Evolutionary conservation across 164 flowering plant genomes (phyloP).

Genomic region (Macadamia integrifolia): DNA sequence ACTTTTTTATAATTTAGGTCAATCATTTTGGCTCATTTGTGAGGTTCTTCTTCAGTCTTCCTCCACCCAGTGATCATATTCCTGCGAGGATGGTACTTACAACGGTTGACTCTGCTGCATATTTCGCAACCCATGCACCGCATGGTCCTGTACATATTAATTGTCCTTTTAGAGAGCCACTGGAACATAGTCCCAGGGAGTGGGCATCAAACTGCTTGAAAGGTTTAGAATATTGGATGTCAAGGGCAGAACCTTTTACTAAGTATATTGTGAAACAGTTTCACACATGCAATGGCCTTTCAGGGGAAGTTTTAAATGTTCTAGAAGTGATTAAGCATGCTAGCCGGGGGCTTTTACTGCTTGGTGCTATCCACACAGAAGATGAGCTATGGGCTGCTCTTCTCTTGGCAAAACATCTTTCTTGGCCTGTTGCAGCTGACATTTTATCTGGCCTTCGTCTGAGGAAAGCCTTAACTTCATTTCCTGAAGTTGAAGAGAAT

Average conservation of each 20-base stretch:
- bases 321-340: slow-evolving; percentile 48
- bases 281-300: slow-evolving; percentile 15
- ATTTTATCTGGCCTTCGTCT: slow-evolving; percentile 83
- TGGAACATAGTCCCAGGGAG: slow-evolving; percentile 46
- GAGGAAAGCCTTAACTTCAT: slow-evolving; percentile 41
- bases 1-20: slow-evolving; percentile 37
- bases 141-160: slow-evolving; percentile 88
- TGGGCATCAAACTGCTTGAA: slow-evolving; percentile 61
- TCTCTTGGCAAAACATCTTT: slow-evolving; percentile 65
- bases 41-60: slow-evolving; percentile 75
- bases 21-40: slow-evolving; percentile 85
- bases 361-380: slow-evolving; percentile 68
- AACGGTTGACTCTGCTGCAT: slow-evolving; percentile 81
- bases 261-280: slow-evolving; percentile 45
- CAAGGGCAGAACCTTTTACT: slow-evolving; percentile 61
- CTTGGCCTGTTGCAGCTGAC: slow-evolving; percentile 88
- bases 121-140: slow-evolving; percentile 63
- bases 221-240: slow-evolving; percentile 68
- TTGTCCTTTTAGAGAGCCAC: slow-evolving; percentile 86
- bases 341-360: slow-evolving; percentile 56
- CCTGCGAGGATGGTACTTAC: slow-evolving; percentile 85
- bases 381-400: slow-evolving; percentile 92
- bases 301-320: slow-evolving; percentile 42
- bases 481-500: slow-evolving; percentile 36
- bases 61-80: slow-evolving; percentile 73